Conservation (phyloP, 2,329 filamentous ascomycete genomes). For the Peltaster fructicola region DNA sequence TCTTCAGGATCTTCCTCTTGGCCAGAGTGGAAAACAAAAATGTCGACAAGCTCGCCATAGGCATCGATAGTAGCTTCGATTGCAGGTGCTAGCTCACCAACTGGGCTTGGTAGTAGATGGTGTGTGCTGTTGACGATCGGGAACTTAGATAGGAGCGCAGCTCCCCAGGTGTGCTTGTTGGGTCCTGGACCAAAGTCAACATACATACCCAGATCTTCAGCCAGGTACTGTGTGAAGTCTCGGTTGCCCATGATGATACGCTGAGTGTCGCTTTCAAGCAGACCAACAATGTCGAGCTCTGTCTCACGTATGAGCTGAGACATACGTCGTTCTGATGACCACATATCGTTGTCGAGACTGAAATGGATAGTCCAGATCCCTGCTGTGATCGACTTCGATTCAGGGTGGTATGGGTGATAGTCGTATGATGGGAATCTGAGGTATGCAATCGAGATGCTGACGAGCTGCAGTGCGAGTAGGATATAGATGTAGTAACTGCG, state of each 20-base stretch:
- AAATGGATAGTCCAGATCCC: constrained; percentile 99
- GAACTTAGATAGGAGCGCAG: constrained; percentile 86
- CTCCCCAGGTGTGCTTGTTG: constrained; percentile 98
- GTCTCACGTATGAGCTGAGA: constrained; percentile 57
- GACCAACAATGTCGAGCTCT: constrained; percentile 94
- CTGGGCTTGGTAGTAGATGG: constrained; percentile 80
- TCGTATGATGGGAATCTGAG: constrained; percentile 84
- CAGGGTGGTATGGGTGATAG: constrained; percentile 74
- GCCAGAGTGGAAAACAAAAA: constrained; percentile 96
- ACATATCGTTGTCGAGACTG: constrained; percentile 96
- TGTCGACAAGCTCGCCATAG: constrained; percentile 76
- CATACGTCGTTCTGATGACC: constrained; percentile 83
- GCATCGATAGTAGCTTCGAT: constrained; percentile 94
- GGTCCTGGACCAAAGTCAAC: constrained; percentile 93
- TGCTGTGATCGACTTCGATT: constrained; percentile 75
- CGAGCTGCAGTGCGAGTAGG: constrained; percentile 57
- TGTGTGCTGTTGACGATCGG: constrained; percentile 95
- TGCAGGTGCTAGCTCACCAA: constrained; percentile 84
- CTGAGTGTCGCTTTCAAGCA: constrained; percentile 83
- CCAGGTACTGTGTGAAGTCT: constrained; percentile 84
- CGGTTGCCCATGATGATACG: constrained; percentile 99
- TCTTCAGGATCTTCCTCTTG: constrained; percentile 95
- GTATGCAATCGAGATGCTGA: constrained; percentile 68
- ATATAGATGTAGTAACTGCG: constrained; percentile 54
- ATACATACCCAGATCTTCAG: constrained; percentile 96